Conservation (phyloP, 805 yeast genomes). For the Ogataea angusta region DNA sequence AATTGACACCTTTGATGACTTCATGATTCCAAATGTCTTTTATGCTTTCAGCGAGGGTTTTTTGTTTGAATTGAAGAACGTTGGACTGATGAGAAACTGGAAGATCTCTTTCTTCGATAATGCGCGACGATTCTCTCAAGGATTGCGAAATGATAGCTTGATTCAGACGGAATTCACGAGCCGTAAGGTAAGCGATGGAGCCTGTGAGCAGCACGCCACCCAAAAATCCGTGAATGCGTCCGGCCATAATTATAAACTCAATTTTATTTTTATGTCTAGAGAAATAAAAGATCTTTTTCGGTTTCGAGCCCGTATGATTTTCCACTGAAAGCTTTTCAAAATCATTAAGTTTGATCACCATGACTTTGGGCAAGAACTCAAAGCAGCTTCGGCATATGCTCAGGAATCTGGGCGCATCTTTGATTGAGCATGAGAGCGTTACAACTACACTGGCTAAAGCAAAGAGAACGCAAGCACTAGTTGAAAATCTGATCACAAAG, state of each 20-base stretch:
- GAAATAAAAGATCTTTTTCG: background rate
- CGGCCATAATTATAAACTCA: slow-evolving; percentile 30
- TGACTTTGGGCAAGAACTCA: slow-evolving; percentile 41
- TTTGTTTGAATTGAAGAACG: slow-evolving; percentile 42
- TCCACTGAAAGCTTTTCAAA: slow-evolving; percentile 1
- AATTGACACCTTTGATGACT: slow-evolving; percentile 58
- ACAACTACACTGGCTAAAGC: slow-evolving; percentile 76
- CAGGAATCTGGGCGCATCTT: slow-evolving; percentile 62
- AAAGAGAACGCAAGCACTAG: slow-evolving; percentile 58
- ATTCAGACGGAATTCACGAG: slow-evolving; percentile 49
- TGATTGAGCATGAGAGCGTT: slow-evolving; percentile 67
- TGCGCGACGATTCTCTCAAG: slow-evolving; percentile 45
- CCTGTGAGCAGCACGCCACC: slow-evolving; percentile 63
- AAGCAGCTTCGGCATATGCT: slow-evolving; percentile 55
- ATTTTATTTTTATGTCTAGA: background rate
- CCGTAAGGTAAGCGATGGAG: slow-evolving; percentile 59
- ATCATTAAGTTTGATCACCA: slow-evolving; percentile 8
- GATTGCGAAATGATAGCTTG: slow-evolving; percentile 44
- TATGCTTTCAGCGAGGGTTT: slow-evolving; percentile 54
- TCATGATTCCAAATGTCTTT: slow-evolving; percentile 82
- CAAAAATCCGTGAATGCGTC: slow-evolving; percentile 53
- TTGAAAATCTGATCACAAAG: slow-evolving; percentile 61
- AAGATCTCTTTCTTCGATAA: slow-evolving; percentile 53
- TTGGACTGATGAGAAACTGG: slow-evolving; percentile 44
- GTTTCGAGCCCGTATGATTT: slow-evolving; percentile 10